Conservation (phyloP, 2,329 filamentous ascomycete genomes). For the Arthrinium phaeospermum region DNA sequence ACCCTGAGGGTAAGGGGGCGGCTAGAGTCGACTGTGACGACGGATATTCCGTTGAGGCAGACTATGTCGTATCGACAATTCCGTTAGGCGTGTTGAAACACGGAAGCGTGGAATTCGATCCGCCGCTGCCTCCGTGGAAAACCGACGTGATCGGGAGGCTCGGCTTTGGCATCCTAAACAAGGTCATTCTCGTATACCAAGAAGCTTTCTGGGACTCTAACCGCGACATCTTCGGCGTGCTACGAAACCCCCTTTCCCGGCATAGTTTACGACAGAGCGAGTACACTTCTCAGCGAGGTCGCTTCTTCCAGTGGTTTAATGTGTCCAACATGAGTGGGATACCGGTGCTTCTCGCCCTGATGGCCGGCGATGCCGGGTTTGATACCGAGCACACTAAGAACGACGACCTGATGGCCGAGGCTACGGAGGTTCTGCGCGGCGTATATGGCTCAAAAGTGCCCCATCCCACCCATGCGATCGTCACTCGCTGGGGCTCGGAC, state of each 20-base stretch:
- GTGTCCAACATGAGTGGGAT: constrained; percentile 87
- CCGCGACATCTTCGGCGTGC: constrained; percentile 90
- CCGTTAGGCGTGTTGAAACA: constrained; percentile 91
- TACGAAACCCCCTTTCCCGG: constrained; percentile 73
- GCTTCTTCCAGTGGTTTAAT: constrained; percentile 98
- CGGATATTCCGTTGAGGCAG: constrained; percentile 79
- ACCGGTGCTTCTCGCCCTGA: constrained; percentile 86
- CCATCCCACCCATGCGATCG: constrained; percentile 80
- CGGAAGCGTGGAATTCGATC: constrained; percentile 82
- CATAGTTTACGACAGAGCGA: constrained; percentile 79
- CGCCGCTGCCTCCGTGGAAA: constrained; percentile 89
- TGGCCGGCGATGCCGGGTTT: constrained; percentile 93
- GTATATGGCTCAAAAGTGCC: constrained; percentile 78
- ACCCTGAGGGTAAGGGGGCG: constrained; percentile 54
- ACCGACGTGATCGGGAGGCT: constrained; percentile 78
- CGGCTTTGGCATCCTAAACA: constrained; percentile 94
- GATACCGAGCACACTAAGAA: constrained; percentile 82
- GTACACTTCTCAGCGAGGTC: constrained; percentile 79
- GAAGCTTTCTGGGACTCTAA: constrained; percentile 88
- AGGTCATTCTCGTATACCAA: constrained; percentile 90
- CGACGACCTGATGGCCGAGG: constrained; percentile 78
- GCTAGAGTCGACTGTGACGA: constrained; percentile 77
- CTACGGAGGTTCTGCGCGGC: constrained; percentile 76
- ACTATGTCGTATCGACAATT: constrained; percentile 87
- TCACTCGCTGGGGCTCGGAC: constrained; percentile 92